Percentiles rank a stretch among this genome's conserved stretches.
Evolutionary conservation across 306 rosid genomes (phyloP).

Genomic region (Trifolium repens): DNA sequence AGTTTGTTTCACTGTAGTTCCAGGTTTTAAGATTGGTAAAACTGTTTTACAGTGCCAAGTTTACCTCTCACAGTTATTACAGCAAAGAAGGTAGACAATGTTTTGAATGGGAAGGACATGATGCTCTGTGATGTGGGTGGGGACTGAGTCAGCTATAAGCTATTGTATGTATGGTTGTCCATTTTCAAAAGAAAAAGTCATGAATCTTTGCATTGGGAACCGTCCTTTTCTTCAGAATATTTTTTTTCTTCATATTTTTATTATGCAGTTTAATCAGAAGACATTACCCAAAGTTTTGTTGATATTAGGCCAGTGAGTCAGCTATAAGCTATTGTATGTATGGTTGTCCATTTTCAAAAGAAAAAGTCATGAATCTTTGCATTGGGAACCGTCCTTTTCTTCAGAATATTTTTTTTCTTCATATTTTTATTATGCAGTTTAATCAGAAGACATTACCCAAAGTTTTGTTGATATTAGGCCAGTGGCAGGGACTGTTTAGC

Average conservation of each 20-base stretch:
- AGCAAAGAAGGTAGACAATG: constrained; percentile 9
- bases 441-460: constrained; percentile 46
- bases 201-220: constrained; percentile 57
- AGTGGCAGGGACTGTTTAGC: constrained; percentile 57
- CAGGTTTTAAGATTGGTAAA: constrained; percentile 83
- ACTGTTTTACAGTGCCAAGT: constrained; percentile 83
- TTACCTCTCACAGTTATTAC: constrained; percentile 59
- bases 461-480: constrained; percentile 68
- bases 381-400: constrained; percentile 45
- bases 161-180: constrained; percentile 40
- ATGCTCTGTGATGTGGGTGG: neutral
- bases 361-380: constrained; percentile 55
- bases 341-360: constrained; percentile 49
- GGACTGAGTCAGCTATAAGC: neutral
- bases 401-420: constrained; percentile 35
- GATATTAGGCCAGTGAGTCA: constrained; percentile 40
- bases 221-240: constrained; percentile 39
- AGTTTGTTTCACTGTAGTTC: constrained; percentile 81
- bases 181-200: constrained; percentile 48
- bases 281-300: constrained; percentile 61
- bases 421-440: neutral
- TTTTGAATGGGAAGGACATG: neutral
- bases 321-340: neutral
- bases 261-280: constrained; percentile 30
- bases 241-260: constrained; percentile 6